These are phyloP conservation scores for Chenopodium suecicum DNA, from an alignment of 148 eudicot species.

Conservation along the genomic window DNA sequence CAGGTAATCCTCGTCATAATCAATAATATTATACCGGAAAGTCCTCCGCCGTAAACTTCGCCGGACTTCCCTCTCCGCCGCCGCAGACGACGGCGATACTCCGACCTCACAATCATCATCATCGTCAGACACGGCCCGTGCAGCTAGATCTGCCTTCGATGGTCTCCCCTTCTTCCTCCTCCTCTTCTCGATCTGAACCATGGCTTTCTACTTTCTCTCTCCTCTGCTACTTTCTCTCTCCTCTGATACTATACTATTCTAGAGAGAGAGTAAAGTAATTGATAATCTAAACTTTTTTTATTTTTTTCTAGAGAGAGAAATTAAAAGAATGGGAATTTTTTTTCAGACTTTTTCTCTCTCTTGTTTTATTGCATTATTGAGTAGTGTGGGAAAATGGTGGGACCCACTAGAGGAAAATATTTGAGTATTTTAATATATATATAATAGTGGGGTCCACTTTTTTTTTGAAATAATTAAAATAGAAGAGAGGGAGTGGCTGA, in stretches of 20 bases:
- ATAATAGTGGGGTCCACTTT: background rate
- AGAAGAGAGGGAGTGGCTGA: conserved; percentile 19
- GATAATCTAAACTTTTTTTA: conserved; percentile 26
- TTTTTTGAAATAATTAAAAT: background rate
- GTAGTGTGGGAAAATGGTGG: conserved; percentile 7
- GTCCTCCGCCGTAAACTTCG: conserved; percentile 47
- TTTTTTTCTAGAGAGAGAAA: conserved; percentile 6
- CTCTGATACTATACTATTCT: background rate
- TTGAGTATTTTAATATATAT: conserved; percentile 7
- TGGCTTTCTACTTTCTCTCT: conserved; percentile 26
- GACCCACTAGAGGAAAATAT: background rate
- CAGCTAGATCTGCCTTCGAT: conserved; percentile 70
- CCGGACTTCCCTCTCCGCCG: conserved; percentile 27
- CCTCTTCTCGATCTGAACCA: conserved; percentile 78
- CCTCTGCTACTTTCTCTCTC: conserved; percentile 27
- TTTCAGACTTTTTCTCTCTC: conserved; percentile 32
- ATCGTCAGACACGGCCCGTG: conserved; percentile 27
- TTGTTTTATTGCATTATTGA: conserved; percentile 34
- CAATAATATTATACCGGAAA: conserved; percentile 54
- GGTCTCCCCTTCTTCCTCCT: conserved; percentile 84
- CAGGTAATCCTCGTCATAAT: conserved; percentile 61
- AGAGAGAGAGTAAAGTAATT: conserved; percentile 2
- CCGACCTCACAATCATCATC: conserved; percentile 19
- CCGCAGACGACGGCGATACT: conserved; percentile 17
- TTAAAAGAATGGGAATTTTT: conserved; percentile 4